Percentiles rank a stretch among this genome's conserved stretches.
Conservation (phyloP, 208 protist genomes). For the Acanthamoeba healyi region DNA sequence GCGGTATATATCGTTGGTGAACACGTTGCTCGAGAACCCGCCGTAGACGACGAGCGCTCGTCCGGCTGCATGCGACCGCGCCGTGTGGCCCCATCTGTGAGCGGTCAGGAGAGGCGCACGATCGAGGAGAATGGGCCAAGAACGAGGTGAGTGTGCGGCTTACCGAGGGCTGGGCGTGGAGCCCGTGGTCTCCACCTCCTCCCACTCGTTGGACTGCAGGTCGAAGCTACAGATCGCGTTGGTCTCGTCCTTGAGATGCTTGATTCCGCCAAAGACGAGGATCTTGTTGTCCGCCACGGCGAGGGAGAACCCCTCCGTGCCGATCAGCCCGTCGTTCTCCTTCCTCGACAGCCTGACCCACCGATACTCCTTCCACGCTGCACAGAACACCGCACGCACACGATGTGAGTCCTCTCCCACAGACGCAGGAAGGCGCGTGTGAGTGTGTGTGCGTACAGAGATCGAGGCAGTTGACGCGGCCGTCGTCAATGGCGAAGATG, state of each 20-base stretch:
- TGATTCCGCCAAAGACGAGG: slow-evolving; percentile 12
- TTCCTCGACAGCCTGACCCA: neutral
- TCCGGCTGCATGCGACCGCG: neutral
- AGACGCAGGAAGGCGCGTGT: too few relatives aligned
- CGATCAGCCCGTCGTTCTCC: slow-evolving; percentile 16
- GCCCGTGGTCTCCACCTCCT: slow-evolving; percentile 3
- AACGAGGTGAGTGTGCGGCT: too few relatives aligned
- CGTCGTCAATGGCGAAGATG: slow-evolving; percentile 23
- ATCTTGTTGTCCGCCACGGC: neutral
- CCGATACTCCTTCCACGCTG: slow-evolving; percentile 25
- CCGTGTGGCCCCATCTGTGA: neutral
- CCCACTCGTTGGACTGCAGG: slow-evolving; percentile 23
- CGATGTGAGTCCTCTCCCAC: neutral
- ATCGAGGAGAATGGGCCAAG: too few relatives aligned
- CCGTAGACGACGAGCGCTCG: neutral
- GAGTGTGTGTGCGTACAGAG: neutral
- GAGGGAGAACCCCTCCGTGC: neutral
- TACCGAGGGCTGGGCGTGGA: neutral
- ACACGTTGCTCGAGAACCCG: neutral
- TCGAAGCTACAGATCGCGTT: neutral
- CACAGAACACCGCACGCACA: neutral
- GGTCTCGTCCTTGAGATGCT: slow-evolving; percentile 6
- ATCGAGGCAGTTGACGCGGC: slow-evolving; percentile 8
- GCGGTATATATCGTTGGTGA: neutral
- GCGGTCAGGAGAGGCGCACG: neutral